A percentile compares a stretch with the other conserved stretches of the same genome.
Evolutionary conservation across 2,329 filamentous ascomycete species (phyloP).

Genomic region (Penicillium oxalicum): DNA sequence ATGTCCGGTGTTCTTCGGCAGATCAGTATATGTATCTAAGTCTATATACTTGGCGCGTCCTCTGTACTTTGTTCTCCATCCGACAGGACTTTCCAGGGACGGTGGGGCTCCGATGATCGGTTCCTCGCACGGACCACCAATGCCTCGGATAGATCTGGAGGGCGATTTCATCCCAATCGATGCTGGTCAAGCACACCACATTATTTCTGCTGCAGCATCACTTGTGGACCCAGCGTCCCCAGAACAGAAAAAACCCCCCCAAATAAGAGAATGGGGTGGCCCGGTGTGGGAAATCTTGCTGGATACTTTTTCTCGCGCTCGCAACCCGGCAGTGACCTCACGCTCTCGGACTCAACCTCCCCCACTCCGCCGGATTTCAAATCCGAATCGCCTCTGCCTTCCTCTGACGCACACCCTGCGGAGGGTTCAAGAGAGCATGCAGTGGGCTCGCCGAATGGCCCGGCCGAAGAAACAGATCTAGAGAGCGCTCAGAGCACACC

Average conservation of each 20-base stretch:
- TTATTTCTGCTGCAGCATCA: background rate
- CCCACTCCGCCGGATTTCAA: conserved; percentile 14
- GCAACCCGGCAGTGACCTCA: conserved; percentile 31
- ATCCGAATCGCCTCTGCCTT: conserved; percentile 11
- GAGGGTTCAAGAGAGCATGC: conserved; percentile 3
- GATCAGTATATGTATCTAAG: no score
- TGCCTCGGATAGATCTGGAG: conserved; percentile 8
- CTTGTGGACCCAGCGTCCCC: conserved; percentile 9
- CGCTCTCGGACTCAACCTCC: conserved; percentile 17
- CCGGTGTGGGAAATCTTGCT: conserved; percentile 35
- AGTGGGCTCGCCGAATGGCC: conserved; percentile 1
- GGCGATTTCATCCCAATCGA: background rate
- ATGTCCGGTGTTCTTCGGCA: no score
- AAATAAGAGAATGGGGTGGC: conserved; percentile 35
- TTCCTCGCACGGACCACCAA: conserved; percentile 14
- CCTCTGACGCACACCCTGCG: conserved; percentile 9
- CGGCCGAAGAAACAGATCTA: conserved; percentile 9
- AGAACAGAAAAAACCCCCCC: no score
- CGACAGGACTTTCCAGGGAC: background rate
- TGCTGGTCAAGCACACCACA: background rate
- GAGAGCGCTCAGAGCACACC: conserved; percentile 32
- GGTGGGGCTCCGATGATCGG: background rate
- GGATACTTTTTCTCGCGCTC: conserved; percentile 38
- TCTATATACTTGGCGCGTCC: no score
- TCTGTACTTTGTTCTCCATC: no score